Base-by-base conservation (phyloP, 169 alveolate genomes). In the Cryptosporidium meleagridis region DNA sequence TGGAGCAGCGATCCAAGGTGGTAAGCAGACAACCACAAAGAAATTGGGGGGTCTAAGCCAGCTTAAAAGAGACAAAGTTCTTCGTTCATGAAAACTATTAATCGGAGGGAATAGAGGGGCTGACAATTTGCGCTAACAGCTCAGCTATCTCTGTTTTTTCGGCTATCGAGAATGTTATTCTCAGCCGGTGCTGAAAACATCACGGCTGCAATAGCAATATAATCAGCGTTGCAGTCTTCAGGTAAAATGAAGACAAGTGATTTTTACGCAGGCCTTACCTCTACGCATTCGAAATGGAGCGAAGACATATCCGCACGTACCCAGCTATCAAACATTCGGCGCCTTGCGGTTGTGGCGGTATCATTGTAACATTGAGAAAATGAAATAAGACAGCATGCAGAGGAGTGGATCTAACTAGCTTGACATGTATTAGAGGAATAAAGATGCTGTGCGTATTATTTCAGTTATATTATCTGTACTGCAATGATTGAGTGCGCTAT, bases 181-280 rank as follows among this genome's bases (percentile, higher is more conserved):
- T 51, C 89, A 61, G 68, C 89, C 89, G 89, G 9, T 80, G 89
- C 89, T 80, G 89, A 80, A 16, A 65, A 80, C 89, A 80, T 80
- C 89, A 80, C 31, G 59, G 89, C 89, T 80, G 89, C 89, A 80
- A 80, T 80, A 80, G 89, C 89, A 80, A 80, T 80, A 80, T 80
- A 80, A 80, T 80, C 89, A 80, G 89, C 89, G 89, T 80, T 80
- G 89, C 89, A 80, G 89, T 80, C 89, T 44, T 80, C 89, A 80
- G 89, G 89, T 80, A 80, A 80, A 80, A 80, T 80, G 89, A 80
- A 80, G 89, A 80, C 89, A 80, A 80, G 80, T 80, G 80, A 80
- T 26, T 23, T 61, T 33, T 33, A 45, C 59, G 89, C 89, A 59
- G 55, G 48, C 62, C 59, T 26, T 41, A 16, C 23, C n/a, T 45